Evolutionary conservation across 2,329 filamentous ascomycete species (phyloP).

Genomic region (Lithohypha guttulata): DNA sequence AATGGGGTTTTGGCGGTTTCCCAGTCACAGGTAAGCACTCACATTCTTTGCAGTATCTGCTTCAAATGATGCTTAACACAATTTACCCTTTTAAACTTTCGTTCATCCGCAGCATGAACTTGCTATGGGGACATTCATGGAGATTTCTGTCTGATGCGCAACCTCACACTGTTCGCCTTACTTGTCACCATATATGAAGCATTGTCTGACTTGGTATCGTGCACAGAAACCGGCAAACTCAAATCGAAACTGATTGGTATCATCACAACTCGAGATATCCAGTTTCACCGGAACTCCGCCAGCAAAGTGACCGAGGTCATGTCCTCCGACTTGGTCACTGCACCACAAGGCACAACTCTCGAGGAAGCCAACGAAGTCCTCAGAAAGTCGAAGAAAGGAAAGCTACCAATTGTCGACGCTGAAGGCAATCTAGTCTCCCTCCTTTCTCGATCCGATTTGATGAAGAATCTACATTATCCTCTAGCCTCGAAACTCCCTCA

Average conservation of each 20-base stretch:
- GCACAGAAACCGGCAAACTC: slow-evolving; percentile 73
- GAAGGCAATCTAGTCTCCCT: slow-evolving; percentile 79
- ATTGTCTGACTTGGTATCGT: slow-evolving; percentile 11
- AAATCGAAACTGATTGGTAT: slow-evolving; percentile 95
- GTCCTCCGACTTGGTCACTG: slow-evolving; percentile 90
- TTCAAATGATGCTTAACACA: slow-evolving; percentile 58
- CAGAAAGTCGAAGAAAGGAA: slow-evolving; percentile 94
- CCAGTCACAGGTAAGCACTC: slow-evolving; percentile 82
- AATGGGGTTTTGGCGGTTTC: slow-evolving; percentile 97
- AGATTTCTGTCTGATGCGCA: slow-evolving; percentile 52
- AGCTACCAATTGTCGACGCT: slow-evolving; percentile 82
- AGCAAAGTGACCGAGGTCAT: slow-evolving; percentile 79
- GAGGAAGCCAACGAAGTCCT: slow-evolving; percentile 86
- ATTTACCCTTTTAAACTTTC: slow-evolving; percentile 85
- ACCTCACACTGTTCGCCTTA: background rate
- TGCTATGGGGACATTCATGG: slow-evolving; percentile 77
- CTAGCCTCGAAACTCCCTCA: slow-evolving; percentile 90
- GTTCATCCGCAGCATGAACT: slow-evolving; percentile 95
- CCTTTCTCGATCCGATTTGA: slow-evolving; percentile 88
- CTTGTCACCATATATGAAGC: background rate
- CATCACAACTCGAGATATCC: slow-evolving; percentile 93
- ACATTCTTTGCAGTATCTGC: slow-evolving; percentile 16
- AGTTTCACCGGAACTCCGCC: slow-evolving; percentile 72
- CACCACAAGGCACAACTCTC: slow-evolving; percentile 69
- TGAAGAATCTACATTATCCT: slow-evolving; percentile 97